Evolutionary conservation across 768 basidiomycete genomes (phyloP).

Genomic region (Gautieria morchelliformis): DNA sequence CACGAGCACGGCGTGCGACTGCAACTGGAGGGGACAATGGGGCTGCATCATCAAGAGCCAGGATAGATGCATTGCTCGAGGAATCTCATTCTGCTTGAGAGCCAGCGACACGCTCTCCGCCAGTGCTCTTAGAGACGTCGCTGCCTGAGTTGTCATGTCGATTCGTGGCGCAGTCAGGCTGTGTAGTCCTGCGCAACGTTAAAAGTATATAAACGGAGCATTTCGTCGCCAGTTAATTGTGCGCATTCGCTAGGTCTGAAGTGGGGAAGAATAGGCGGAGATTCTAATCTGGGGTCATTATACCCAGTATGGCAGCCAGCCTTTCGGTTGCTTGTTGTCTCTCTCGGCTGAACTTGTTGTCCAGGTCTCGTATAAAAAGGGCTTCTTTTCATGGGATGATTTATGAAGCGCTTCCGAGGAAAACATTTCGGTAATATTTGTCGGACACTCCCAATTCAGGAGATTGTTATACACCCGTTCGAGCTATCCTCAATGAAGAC

Average conservation of each 20-base stretch:
- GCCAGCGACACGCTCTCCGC: neutral
- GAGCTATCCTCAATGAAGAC: constrained; percentile 13
- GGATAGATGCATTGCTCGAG: constrained; percentile 4
- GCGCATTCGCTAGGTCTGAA: neutral
- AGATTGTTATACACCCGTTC: neutral
- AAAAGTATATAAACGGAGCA: neutral
- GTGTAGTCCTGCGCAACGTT: too few species aligned
- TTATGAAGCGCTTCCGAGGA: too few species aligned
- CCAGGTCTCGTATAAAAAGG: neutral
- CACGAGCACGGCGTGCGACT: constrained; percentile 2
- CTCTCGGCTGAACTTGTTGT: neutral
- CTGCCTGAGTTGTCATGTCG: neutral
- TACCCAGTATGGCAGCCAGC: neutral
- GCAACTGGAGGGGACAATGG: neutral
- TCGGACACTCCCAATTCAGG: neutral
- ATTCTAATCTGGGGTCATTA: neutral
- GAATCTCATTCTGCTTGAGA: neutral
- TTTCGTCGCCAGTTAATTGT: neutral
- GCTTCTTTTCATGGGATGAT: neutral
- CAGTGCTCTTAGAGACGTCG: neutral
- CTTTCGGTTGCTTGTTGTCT: neutral
- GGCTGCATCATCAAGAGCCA: constrained; percentile 6
- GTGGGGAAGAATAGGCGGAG: neutral
- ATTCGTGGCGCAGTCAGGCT: too few species aligned
- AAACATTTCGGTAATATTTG: too few species aligned